Conservation (phyloP, 1,284 basidiomycete species). For the Rhodotorula sp. region DNA sequence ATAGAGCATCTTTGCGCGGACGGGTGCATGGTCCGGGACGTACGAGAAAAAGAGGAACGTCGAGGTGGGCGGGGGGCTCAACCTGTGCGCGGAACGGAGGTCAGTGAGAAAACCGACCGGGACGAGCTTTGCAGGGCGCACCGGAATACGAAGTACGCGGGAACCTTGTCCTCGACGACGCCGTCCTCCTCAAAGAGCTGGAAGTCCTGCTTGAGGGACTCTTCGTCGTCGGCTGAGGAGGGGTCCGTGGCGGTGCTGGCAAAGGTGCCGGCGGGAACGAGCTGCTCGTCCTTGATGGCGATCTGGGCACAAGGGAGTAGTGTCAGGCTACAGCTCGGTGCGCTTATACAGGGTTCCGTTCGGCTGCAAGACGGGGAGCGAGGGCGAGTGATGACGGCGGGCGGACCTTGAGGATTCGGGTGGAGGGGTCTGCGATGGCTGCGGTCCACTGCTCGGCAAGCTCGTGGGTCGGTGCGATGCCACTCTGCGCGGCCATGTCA, state of each 20-base stretch:
- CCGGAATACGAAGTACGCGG: slow-evolving; percentile 31
- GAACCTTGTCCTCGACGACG: slow-evolving; percentile 20
- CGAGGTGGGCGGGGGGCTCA: slow-evolving; percentile 1
- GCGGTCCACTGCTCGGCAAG: slow-evolving; percentile 13
- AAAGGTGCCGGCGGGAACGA: slow-evolving; percentile 14
- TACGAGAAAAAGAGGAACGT: slow-evolving; percentile 34
- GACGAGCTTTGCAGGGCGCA: too few relatives aligned
- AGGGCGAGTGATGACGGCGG: neutral
- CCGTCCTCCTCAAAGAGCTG: slow-evolving; percentile 15
- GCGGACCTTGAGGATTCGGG: slow-evolving; percentile 33
- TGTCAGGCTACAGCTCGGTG: neutral
- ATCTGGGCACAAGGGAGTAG: slow-evolving; percentile 13
- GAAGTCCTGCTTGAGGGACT: slow-evolving; percentile 24
- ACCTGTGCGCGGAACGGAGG: neutral
- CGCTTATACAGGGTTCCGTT: too few relatives aligned
- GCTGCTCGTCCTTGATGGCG: slow-evolving; percentile 27
- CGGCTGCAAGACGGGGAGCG: neutral
- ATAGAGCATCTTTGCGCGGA: slow-evolving; percentile 74
- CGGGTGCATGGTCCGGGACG: slow-evolving; percentile 35
- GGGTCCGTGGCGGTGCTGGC: neutral
- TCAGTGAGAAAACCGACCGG: too few relatives aligned
- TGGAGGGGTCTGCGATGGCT: neutral
- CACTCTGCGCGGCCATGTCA: slow-evolving; percentile 30
- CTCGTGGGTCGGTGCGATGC: slow-evolving; percentile 18
- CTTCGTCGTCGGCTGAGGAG: neutral